Base-by-base conservation (phyloP, 768 basidiomycete genomes). In the Sporobolomyces roseus region DNA sequence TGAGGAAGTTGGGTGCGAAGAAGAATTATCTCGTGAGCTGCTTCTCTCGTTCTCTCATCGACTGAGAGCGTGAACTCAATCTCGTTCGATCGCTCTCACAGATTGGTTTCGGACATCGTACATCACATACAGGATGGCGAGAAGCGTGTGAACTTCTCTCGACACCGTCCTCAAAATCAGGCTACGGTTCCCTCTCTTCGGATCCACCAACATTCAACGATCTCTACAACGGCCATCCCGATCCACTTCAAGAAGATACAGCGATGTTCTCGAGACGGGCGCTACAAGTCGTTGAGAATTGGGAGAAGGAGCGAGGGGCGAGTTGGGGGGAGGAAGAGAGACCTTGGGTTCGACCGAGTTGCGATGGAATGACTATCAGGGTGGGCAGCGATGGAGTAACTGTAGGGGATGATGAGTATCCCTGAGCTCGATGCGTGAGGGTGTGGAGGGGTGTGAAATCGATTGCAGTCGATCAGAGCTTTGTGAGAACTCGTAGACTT, bases 11-110 rank as follows among this genome's bases (percentile, higher is more conserved):
- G 61, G 80, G 82, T 25, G 86, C 89, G 8, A 72, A 70, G 45
- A 81, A 84, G 72, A 90, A 85, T 21, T 92, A 92, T 76, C 77
- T 90, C 63, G 83, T 83, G 13, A 90, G 91, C n/a, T n/a, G 38
- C 45, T n/a, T 33, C 25, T 33, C 10, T n/a, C 33, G 9, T 33
- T 60, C 51, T 17, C 35, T 6, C 23, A 14, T 36, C 9, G n/a
- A 27, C 56, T 9, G 9, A 41, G 38, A n/a, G n/a, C n/a, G 33
- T 29, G 56, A 5, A 48, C 59, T n/a, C 36, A 38, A 4, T 30
- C 33, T 29, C 6, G 27, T 30, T 27, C 29, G 27, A 19, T 4
- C 19, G n/a, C 4, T 5, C 35, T 21, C 17, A n/a, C 53, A 72
- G 72, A 29, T 73, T 52, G 72, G 72, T 17, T 70, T 73, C 59